Conservation (phyloP, 441 rosid species). For the Biscutella laevigata region DNA sequence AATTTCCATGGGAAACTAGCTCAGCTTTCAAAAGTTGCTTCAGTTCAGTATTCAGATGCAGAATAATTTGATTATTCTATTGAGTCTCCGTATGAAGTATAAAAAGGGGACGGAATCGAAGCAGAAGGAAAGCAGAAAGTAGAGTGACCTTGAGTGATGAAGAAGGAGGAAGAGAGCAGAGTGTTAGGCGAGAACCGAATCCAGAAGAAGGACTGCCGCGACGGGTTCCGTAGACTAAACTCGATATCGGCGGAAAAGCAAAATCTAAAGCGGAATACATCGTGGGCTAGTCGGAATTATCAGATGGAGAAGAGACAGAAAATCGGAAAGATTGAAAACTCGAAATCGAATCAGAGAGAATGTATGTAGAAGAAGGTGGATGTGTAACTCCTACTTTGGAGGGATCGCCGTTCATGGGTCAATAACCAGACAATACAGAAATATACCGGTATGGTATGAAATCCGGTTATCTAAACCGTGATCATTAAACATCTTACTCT, state of each 20-base stretch:
- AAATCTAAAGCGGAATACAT: slow-evolving; percentile 14
- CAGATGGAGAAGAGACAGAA: background rate
- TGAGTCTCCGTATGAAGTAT: background rate
- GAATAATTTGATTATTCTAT: background rate
- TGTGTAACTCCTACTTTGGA: slow-evolving; percentile 25
- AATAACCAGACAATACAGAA: background rate
- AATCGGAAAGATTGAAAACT: background rate
- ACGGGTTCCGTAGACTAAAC: background rate
- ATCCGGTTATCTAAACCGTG: slow-evolving; percentile 1
- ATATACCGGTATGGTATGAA: background rate
- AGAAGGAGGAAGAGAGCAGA: slow-evolving; percentile 15
- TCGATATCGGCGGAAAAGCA: slow-evolving; percentile 5
- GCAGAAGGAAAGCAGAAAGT: background rate
- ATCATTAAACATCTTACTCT: too few species aligned
- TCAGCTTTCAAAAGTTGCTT: background rate
- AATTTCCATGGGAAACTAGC: background rate
- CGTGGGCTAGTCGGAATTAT: background rate
- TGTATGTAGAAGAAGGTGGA: background rate
- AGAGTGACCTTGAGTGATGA: slow-evolving; percentile 23
- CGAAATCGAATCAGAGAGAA: background rate
- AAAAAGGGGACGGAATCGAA: background rate
- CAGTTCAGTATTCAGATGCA: background rate
- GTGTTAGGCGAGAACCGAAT: slow-evolving; percentile 5
- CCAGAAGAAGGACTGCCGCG: background rate
- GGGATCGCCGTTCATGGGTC: slow-evolving; percentile 8